Evolutionary conservation across 176 grass and related monocot species (phyloP).

Genomic region (Poa annua): DNA sequence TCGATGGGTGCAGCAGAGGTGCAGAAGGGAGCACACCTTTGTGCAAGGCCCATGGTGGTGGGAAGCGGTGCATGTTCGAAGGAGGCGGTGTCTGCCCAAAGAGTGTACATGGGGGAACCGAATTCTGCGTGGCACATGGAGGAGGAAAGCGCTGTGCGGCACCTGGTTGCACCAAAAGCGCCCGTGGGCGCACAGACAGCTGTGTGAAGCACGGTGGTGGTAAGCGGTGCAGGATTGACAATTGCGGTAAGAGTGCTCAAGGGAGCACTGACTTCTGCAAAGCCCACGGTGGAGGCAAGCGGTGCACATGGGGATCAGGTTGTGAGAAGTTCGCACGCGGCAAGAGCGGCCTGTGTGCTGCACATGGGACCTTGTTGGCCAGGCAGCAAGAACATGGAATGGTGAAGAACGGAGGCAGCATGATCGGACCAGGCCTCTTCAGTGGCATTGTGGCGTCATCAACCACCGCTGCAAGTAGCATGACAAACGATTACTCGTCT

Average conservation of each 20-base stretch:
- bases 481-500: conserved; percentile 55
- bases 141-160: conserved; percentile 64
- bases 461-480: conserved; percentile 45
- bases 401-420: conserved; percentile 41
- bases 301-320: conserved; percentile 59
- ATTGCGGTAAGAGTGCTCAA: conserved; percentile 64
- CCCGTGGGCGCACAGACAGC: conserved; percentile 60
- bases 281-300: conserved; percentile 68
- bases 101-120: conserved; percentile 65
- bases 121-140: conserved; percentile 69
- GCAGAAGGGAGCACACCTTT: conserved; percentile 74
- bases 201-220: conserved; percentile 69
- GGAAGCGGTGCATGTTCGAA: conserved; percentile 66
- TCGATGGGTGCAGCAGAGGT: conserved; percentile 69
- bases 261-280: conserved; percentile 74
- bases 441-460: conserved; percentile 58
- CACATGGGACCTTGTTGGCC: conserved; percentile 64
- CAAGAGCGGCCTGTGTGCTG: conserved; percentile 65
- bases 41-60: conserved; percentile 69
- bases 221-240: conserved; percentile 60
- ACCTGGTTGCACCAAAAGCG: conserved; percentile 60
- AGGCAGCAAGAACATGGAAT: conserved; percentile 47
- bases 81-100: conserved; percentile 62
- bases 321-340: conserved; percentile 73
- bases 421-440: conserved; percentile 68